These are phyloP conservation scores for Violaceomyces palustris DNA, from an alignment of 1,284 basidiomycete genomes.

Conservation along the genomic window DNA sequence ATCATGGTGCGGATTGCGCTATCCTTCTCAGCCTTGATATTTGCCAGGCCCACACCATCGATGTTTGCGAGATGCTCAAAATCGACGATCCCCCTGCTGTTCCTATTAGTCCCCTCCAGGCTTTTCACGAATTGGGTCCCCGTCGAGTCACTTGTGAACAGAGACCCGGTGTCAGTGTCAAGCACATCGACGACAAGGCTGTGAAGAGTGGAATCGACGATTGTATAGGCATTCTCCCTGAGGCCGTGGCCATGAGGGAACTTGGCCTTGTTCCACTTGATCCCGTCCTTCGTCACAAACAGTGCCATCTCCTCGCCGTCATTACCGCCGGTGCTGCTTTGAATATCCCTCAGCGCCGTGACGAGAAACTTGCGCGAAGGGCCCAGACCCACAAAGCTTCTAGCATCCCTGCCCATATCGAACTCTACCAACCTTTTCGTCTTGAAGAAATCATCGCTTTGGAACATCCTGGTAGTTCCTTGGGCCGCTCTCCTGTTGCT, in stretches of 20 bases:
- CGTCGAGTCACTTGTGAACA: slow-evolving; percentile 90
- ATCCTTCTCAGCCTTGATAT: slow-evolving; percentile 64
- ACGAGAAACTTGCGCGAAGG: slow-evolving; percentile 42
- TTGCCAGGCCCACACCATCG: slow-evolving; percentile 89
- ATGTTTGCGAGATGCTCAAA: slow-evolving; percentile 85
- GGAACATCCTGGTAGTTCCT: slow-evolving; percentile 32
- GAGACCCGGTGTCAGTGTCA: slow-evolving; percentile 69
- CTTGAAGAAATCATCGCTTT: slow-evolving; percentile 46
- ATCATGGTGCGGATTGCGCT: slow-evolving; percentile 73
- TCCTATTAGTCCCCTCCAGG: slow-evolving; percentile 83
- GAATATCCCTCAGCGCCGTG: slow-evolving; percentile 40
- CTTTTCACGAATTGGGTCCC: slow-evolving; percentile 93
- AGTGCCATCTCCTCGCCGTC: slow-evolving; percentile 40
- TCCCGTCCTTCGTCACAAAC: slow-evolving; percentile 41
- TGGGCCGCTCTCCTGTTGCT: neutral
- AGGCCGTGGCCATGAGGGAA: slow-evolving; percentile 81
- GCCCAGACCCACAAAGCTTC: slow-evolving; percentile 45
- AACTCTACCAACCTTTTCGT: slow-evolving; percentile 32
- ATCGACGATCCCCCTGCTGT: slow-evolving; percentile 81
- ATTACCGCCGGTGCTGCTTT: slow-evolving; percentile 29
- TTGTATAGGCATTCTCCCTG: slow-evolving; percentile 86
- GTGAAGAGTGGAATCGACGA: slow-evolving; percentile 86
- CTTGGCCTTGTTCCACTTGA: slow-evolving; percentile 39
- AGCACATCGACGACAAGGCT: slow-evolving; percentile 85
- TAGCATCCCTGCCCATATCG: slow-evolving; percentile 40